Evolutionary conservation across 192 early-diverging fungal genomes (phyloP).

Genomic region (Phlyctochytrium planicorne): DNA sequence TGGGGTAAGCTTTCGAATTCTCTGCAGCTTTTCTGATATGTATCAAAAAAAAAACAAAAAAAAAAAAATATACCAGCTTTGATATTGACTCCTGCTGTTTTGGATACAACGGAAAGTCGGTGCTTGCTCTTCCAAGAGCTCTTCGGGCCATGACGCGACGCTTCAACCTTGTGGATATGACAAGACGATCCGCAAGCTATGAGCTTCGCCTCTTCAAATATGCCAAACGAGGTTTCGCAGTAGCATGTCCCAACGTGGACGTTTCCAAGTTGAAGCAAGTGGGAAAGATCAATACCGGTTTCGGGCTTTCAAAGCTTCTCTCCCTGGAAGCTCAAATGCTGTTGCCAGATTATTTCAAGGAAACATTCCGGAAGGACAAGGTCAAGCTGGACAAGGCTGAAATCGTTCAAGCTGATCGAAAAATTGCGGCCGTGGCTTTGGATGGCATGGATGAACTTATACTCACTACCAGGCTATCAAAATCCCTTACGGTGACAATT

Average conservation of each 20-base stretch:
- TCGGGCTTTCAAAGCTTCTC: neutral
- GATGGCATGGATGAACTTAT: neutral
- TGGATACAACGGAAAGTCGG: too few relatives aligned
- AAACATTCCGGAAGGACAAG: neutral
- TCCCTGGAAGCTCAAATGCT: neutral
- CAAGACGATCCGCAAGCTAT: conserved; percentile 25
- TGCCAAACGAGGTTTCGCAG: conserved; percentile 24
- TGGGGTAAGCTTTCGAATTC: too few relatives aligned
- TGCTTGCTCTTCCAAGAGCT: too few relatives aligned
- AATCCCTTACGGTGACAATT: neutral
- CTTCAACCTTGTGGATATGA: too few relatives aligned
- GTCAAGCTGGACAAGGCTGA: neutral
- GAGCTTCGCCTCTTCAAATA: conserved; percentile 27
- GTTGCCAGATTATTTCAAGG: neutral
- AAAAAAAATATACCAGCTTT: too few relatives aligned
- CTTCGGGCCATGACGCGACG: too few relatives aligned
- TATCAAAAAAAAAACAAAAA: too few relatives aligned
- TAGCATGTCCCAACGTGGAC: conserved; percentile 2
- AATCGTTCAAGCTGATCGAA: neutral
- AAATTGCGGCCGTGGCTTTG: neutral
- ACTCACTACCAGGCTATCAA: neutral
- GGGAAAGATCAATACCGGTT: neutral
- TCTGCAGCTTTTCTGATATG: too few relatives aligned
- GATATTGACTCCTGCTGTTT: neutral
- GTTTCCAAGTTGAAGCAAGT: neutral